Base-by-base conservation (phyloP, 2,329 filamentous ascomycete species). In the Chalaropsis thielavioides region DNA sequence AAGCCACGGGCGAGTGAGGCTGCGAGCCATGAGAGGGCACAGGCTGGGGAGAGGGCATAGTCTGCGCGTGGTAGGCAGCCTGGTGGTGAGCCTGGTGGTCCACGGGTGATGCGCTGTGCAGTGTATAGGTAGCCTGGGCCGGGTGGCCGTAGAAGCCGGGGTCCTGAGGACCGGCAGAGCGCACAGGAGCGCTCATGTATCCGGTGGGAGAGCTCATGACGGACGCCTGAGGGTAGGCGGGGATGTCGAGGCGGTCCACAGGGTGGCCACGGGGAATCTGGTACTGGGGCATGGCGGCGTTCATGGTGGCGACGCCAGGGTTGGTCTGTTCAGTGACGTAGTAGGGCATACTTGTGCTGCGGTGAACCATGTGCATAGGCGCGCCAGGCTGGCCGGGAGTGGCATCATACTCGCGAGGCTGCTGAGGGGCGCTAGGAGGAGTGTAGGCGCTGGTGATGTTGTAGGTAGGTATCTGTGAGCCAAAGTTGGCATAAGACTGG, bases 251-350 rank as follows among this genome's bases (percentile, higher is more conserved):
- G 56, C 76, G 73, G 65, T 80, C 79, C 31, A 77, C 74, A 7
- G 66, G 69, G 59, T 78, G 77, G 68, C 78, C 78, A 43, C 77
- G 76, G n/a, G 78, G 76, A 61, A 82, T 75, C 62, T 82, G 80
- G 72, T 82, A 82, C 65, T 79, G 74, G 6, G 76, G 72, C 41
- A 62, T 62, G 68, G 77, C 78, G 11, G 81, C 78, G 72, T 81
- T 83, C 78, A 85, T 81, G 13, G 82, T 85, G 40, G 82, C 83
- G 5, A 86, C 80, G 13, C 80, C 81, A 10, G 83, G 82, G 69
- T 85, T 85, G 71, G 77, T 79, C 68, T 84, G 81, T 65, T 86
- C 83, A 0, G 83, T 80, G 38, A 85, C 77, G 69, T 84, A 87
- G 71, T 79, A 83, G 2, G 78, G 75, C 70, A 81, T 74, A 71